Percentiles rank a stretch among this genome's conserved stretches.
Evolutionary conservation across 768 basidiomycete genomes (phyloP).

Genomic region (Zangia roseola): DNA sequence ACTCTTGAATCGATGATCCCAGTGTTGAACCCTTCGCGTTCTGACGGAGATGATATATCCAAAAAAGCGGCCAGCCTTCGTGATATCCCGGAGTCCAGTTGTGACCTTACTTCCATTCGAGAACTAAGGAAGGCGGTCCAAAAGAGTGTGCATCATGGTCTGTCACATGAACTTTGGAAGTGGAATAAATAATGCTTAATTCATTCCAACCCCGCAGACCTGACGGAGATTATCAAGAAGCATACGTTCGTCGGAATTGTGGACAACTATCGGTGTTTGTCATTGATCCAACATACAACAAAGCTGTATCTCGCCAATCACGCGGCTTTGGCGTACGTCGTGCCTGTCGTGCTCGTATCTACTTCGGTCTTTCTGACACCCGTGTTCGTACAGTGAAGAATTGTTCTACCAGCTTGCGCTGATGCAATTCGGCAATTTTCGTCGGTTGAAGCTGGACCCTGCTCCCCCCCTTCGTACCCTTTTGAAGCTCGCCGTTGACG

Average conservation of each 20-base stretch:
- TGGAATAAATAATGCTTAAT: background rate
- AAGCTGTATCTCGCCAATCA: conserved; percentile 91
- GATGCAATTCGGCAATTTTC: conserved; percentile 85
- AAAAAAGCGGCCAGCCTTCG: conserved; percentile 32
- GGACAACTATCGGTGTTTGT: conserved; percentile 68
- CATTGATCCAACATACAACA: conserved; percentile 83
- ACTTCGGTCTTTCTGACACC: background rate
- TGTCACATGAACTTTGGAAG: conserved; percentile 21
- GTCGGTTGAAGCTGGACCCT: conserved; percentile 77
- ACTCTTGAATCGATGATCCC: conserved; percentile 97
- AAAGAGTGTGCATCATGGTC: conserved; percentile 70
- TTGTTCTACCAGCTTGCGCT: conserved; percentile 93
- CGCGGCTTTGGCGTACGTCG: conserved; percentile 72
- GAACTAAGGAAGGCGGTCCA: conserved; percentile 57
- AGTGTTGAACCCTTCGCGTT: conserved; percentile 52
- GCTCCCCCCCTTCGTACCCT: conserved; percentile 71
- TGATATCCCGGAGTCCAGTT: conserved; percentile 73
- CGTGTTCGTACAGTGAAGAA: conserved; percentile 62
- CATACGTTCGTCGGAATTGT: conserved; percentile 94
- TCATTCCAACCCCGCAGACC: conserved; percentile 43
- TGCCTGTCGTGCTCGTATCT: background rate
- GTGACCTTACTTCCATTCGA: conserved; percentile 72
- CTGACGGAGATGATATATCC: conserved; percentile 24
- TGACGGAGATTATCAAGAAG: conserved; percentile 80
- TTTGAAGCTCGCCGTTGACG: conserved; percentile 77